phyloP scores from a whole-genome alignment of 768 basidiomycete genomes.

The Rhizopogon roseolus region DNA sequence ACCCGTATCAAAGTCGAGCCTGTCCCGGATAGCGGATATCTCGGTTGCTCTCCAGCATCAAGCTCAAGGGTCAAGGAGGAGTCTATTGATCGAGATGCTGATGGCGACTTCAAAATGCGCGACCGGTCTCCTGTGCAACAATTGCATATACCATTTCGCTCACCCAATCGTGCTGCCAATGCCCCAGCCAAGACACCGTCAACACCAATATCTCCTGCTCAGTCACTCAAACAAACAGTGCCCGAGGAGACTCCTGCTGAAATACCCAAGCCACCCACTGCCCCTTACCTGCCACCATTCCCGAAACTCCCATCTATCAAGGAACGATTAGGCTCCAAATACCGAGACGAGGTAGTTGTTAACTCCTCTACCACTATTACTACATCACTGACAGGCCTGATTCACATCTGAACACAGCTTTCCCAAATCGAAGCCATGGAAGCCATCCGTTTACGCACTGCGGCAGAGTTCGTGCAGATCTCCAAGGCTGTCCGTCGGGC shows the following conservation, averaged over 20 bases:
- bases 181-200: neutral
- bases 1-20: neutral
- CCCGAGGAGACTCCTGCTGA: neutral
- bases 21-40: neutral
- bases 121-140: slow-evolving; percentile 19
- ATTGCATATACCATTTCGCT: slow-evolving; percentile 13
- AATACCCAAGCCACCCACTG: slow-evolving; percentile 8
- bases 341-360: slow-evolving; percentile 18
- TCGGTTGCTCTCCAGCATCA: neutral
- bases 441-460: slow-evolving; percentile 33
- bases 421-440: slow-evolving; percentile 29
- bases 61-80: slow-evolving; percentile 11
- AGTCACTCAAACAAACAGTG: neutral
- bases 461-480: slow-evolving; percentile 34
- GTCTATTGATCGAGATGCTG: slow-evolving; percentile 11
- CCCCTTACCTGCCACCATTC: slow-evolving; percentile 27
- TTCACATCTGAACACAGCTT: neutral
- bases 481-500: slow-evolving; percentile 43
- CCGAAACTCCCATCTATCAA: slow-evolving; percentile 12
- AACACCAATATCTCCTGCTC: slow-evolving; percentile 9
- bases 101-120: slow-evolving; percentile 13
- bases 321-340: slow-evolving; percentile 1
- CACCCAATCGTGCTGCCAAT: neutral
- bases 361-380: neutral
- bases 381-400: neutral